Evolutionary conservation across 257 asterid species (phyloP), one percentile per base, ranked within the genome.

Genomic region (Catharanthus roseus): DNA sequence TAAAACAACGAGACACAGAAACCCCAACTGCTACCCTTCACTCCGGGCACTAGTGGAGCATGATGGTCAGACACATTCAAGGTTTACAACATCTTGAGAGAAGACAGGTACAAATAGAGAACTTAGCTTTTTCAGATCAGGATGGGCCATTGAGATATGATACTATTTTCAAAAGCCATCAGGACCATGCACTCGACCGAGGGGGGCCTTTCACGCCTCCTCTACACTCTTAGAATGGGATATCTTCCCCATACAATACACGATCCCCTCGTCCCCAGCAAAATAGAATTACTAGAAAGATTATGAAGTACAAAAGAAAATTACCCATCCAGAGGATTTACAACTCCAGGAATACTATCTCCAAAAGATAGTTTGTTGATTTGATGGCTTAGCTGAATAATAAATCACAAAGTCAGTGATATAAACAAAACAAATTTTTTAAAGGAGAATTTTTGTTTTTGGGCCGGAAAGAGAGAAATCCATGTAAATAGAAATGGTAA

Each of bases 321-420:
- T 77, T 89, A 95, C 99, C 96, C 96, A 70, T 95, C 99, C 70
- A 92, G 87, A 10, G 99, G 97, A 83, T 95, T 95, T 72, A 83
- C 85, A 69, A 90, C 71, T 77, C 97, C 97, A 54, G 98, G 99
- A 84, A 90, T 87, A 65, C 88, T 75, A 69, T 86, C 96, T 75
- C 99, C 99, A 77, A 91, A 92, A 39, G 97, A 79, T 60, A 95
- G 66, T 83, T 89, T 95, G 82, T 95, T 86, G 75, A 95, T 86
- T 84, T 68, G 89, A 88, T 91, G 99, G 84, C 90, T 92, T 74
- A 95, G 91, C 99, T 95, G 96, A 85, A 81, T 38, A 33, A 73
- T 78, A 65, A 69, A 73, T 67, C 3, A 55, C 38, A 78, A 68
- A 23, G 57, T 24, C 69, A 53, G 61, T 31, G 65, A 69, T 38